A percentile compares a stretch with the other conserved stretches of the same genome.
Conservation (phyloP, 257 asterid genomes). For the Solanum piurae region DNA sequence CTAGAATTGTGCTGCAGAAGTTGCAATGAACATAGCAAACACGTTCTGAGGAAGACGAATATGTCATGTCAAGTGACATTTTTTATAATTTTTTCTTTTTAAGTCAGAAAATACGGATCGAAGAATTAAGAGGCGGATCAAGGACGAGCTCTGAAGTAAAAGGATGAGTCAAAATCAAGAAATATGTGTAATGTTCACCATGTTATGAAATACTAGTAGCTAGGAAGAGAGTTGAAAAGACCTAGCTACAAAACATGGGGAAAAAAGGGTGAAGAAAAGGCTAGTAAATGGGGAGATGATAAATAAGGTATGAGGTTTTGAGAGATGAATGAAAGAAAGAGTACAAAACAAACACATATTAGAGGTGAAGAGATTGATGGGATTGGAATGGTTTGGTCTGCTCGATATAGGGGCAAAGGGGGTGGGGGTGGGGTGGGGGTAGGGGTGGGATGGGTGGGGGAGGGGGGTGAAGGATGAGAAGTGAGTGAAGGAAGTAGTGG, state of each 20-base stretch:
- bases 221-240: background rate
- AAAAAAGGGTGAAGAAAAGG: constrained; percentile 1
- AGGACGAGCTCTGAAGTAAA: background rate
- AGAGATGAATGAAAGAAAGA: constrained; percentile 14
- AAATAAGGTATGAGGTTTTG: constrained; percentile 6
- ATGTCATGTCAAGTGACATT: constrained; percentile 54
- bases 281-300: constrained; percentile 5
- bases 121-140: background rate
- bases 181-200: background rate
- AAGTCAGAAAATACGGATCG: constrained; percentile 7
- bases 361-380: constrained; percentile 9
- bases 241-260: background rate
- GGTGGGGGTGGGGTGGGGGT: background rate
- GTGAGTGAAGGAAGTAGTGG: background rate
- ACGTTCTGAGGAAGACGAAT: constrained; percentile 35
- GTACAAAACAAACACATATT: constrained; percentile 11
- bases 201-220: background rate
- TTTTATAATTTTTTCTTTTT: background rate
- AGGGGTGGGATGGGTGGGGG: background rate
- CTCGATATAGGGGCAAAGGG: constrained; percentile 19
- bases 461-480: background rate
- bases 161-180: constrained; percentile 4
- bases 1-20: constrained; percentile 84
- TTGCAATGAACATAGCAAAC: constrained; percentile 89
- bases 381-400: constrained; percentile 39